Percentiles rank a stretch among this genome's conserved stretches.
These are phyloP conservation scores for Vaccinium corymbosum DNA, from an alignment of 148 eudicot genomes.

Conservation along the genomic window DNA sequence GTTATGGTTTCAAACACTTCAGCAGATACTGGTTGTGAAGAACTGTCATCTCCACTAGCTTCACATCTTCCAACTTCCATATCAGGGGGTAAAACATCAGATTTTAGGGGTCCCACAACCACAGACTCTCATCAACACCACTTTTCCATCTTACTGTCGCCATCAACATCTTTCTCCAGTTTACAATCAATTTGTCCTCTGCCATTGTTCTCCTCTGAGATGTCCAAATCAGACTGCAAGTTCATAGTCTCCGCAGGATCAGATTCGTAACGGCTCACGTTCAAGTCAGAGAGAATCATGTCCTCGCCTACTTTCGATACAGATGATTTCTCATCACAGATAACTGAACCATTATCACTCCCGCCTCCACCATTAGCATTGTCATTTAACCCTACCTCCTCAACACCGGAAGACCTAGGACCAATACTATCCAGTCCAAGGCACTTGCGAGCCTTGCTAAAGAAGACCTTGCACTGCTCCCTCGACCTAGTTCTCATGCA, in stretches of 20 bases:
- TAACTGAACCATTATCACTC: slow-evolving; percentile 47
- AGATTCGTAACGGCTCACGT: slow-evolving; percentile 27
- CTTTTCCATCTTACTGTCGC: slow-evolving; percentile 23
- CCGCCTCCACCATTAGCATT: slow-evolving; percentile 55
- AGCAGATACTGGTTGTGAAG: slow-evolving; percentile 13
- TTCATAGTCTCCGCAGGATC: slow-evolving; percentile 25
- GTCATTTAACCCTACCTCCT: slow-evolving; percentile 25
- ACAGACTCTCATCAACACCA: slow-evolving; percentile 13
- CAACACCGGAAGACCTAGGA: slow-evolving; percentile 28
- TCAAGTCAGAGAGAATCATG: slow-evolving; percentile 27
- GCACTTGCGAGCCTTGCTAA: slow-evolving; percentile 71
- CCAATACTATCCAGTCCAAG: slow-evolving; percentile 57
- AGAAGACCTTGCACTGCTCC: slow-evolving; percentile 77
- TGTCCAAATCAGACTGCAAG: slow-evolving; percentile 29
- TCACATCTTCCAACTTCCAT: slow-evolving; percentile 10
- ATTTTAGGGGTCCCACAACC: slow-evolving; percentile 10
- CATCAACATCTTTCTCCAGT: slow-evolving; percentile 20
- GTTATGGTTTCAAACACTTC: slow-evolving; percentile 15
- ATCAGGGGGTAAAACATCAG: slow-evolving; percentile 13
- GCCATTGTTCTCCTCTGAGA: slow-evolving; percentile 23
- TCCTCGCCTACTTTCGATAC: slow-evolving; percentile 49
- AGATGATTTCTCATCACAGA: slow-evolving; percentile 52
- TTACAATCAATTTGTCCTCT: slow-evolving; percentile 25
- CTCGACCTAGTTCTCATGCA: slow-evolving; percentile 56
- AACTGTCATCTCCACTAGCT: slow-evolving; percentile 15